A percentile compares a stretch with the other conserved stretches of the same genome.
Evolutionary conservation across 1,284 basidiomycete genomes (phyloP).

Genomic region (Jaminaea rosea): DNA sequence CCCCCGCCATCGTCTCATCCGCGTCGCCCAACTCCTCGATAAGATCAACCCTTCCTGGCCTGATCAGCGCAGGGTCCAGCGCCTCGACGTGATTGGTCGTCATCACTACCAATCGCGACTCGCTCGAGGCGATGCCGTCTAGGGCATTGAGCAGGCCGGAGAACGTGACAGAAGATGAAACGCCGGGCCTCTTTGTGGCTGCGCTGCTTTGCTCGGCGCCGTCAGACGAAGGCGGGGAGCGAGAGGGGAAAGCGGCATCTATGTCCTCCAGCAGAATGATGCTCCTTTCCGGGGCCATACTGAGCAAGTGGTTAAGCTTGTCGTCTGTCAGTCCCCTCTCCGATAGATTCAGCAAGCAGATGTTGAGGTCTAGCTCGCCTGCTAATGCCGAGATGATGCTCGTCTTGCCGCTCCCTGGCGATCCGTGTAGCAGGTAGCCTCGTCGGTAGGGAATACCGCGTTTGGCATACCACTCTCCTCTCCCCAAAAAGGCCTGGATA

Average conservation of each 20-base stretch:
- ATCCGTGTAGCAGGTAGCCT: constrained; percentile 89
- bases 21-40: constrained; percentile 80
- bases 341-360: constrained; percentile 89
- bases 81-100: constrained; percentile 81
- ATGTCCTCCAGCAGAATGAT: constrained; percentile 93
- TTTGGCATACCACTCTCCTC: constrained; percentile 91
- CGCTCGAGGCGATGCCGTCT: constrained; percentile 88
- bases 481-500: constrained; percentile 68
- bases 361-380: constrained; percentile 78
- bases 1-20: constrained; percentile 66
- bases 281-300: constrained; percentile 83
- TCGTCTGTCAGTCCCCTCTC: constrained; percentile 94
- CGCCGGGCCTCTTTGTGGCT: constrained; percentile 1
- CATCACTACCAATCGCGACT: constrained; percentile 93
- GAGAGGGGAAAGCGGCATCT: constrained; percentile 78
- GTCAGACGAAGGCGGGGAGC: constrained; percentile 20
- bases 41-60: constrained; percentile 87
- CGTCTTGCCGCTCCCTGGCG: constrained; percentile 95
- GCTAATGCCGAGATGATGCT: constrained; percentile 97
- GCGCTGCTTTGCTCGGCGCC: constrained; percentile 11
- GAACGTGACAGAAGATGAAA: constrained; percentile 69
- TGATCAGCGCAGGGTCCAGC: constrained; percentile 76
- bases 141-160: constrained; percentile 94
- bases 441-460: constrained; percentile 90
- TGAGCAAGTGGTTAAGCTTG: constrained; percentile 85